phyloP scores from a whole-genome alignment of 139 green algal species.

The Parachlorella kessleri region DNA sequence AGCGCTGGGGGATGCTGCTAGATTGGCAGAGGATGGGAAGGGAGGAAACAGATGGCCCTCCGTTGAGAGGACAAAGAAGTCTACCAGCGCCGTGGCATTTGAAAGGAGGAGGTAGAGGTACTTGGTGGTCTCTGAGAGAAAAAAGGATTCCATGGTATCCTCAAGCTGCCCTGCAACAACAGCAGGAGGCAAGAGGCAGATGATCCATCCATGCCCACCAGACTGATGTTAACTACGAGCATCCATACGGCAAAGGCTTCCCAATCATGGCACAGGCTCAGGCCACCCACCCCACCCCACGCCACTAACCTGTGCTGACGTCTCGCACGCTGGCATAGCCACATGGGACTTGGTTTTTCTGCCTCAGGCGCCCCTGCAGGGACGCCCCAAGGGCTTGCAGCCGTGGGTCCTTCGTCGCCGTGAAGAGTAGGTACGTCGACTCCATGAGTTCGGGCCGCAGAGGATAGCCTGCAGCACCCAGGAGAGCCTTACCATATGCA shows the following conservation, averaged over 20 bases:
- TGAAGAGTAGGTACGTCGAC: slow-evolving; percentile 85
- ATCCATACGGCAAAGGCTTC: no score
- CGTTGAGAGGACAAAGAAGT: slow-evolving; percentile 75
- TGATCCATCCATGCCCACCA: no score
- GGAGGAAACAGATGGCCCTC: slow-evolving; percentile 46
- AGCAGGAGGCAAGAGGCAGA: no score
- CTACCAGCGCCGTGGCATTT: slow-evolving; percentile 43
- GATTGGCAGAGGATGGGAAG: slow-evolving; percentile 1
- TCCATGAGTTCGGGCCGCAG: slow-evolving; percentile 93
- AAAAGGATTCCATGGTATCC: slow-evolving; percentile 92
- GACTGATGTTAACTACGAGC: no score
- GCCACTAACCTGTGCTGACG: slow-evolving; percentile 55
- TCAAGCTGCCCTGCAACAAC: slow-evolving; percentile 44
- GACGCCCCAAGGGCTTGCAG: slow-evolving; percentile 25
- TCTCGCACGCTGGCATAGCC: slow-evolving; percentile 69
- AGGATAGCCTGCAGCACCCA: slow-evolving; percentile 51
- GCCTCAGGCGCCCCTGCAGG: slow-evolving; percentile 48
- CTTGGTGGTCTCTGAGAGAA: slow-evolving; percentile 91
- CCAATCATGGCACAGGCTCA: neutral
- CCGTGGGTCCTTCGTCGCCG: slow-evolving; percentile 33
- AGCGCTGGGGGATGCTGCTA: neutral
- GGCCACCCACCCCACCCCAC: neutral
- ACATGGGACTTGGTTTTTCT: slow-evolving; percentile 52
- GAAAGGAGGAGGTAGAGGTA: slow-evolving; percentile 86
- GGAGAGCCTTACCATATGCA: no score